These are phyloP conservation scores for Orobanche coerulescens DNA, from an alignment of 257 asterid genomes.

Conservation along the genomic window DNA sequence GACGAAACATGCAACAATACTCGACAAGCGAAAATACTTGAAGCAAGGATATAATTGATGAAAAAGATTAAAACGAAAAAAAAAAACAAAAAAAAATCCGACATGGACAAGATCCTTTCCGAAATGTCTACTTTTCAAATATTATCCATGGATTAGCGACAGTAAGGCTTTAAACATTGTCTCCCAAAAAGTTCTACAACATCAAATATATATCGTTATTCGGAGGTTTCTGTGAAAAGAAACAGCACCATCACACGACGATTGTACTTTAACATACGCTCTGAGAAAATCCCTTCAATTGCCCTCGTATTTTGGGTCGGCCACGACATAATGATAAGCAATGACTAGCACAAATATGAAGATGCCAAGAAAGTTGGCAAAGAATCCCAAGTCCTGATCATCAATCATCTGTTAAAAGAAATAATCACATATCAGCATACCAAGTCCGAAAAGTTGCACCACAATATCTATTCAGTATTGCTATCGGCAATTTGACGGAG, in stretches of 20 bases:
- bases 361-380: conserved; percentile 95
- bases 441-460: background rate
- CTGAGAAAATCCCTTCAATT: conserved; percentile 38
- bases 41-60: background rate
- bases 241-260: conserved; percentile 21
- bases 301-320: conserved; percentile 87
- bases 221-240: conserved; percentile 23
- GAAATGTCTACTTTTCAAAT: conserved; percentile 5
- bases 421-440: conserved; percentile 8
- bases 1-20: too few species aligned
- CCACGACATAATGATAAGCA: conserved; percentile 88
- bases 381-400: conserved; percentile 92
- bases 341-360: conserved; percentile 74
- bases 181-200: conserved; percentile 20
- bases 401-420: conserved; percentile 69
- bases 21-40: too few species aligned
- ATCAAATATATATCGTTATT: conserved; percentile 25
- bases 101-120: conserved; percentile 5
- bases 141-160: conserved; percentile 23
- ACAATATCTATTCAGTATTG: background rate
- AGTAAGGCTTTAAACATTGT: conserved; percentile 22
- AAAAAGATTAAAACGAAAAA: background rate
- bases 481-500: background rate
- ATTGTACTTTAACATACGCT: conserved; percentile 18
- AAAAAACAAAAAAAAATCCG: background rate